Percentiles rank a stretch among this genome's conserved stretches.
phyloP scores from a whole-genome alignment of 257 asterid species.

The Petunia secreta region DNA sequence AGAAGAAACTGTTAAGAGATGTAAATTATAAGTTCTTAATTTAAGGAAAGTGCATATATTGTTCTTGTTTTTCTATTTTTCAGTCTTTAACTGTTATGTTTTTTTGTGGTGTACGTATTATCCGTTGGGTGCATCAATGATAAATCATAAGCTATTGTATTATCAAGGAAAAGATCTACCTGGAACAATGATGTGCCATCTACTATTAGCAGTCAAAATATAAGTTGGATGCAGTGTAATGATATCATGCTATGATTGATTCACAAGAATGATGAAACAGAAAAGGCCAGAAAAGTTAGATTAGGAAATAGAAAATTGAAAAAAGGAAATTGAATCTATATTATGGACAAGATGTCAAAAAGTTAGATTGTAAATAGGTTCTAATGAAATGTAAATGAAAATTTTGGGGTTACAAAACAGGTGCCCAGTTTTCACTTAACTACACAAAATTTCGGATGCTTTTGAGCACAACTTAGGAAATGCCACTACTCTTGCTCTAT shows the following conservation, averaged over 20 bases:
- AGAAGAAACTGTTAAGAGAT: background rate
- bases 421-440: slow-evolving; percentile 1
- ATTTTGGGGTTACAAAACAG: background rate
- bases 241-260: background rate
- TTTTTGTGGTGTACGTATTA: background rate
- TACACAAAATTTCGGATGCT: background rate
- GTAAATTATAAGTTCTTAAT: slow-evolving; percentile 1
- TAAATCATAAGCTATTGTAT: too few species aligned
- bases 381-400: slow-evolving; percentile 15
- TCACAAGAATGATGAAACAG: too few species aligned
- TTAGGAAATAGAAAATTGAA: background rate
- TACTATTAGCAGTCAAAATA: background rate
- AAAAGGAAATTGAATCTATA: background rate
- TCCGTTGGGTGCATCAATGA: too few species aligned
- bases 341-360: background rate
- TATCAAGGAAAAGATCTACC: too few species aligned
- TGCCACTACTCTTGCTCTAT: slow-evolving; percentile 31
- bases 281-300: background rate
- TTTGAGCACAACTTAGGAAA: background rate
- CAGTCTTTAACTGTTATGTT: background rate
- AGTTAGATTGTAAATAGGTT: background rate
- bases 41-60: background rate
- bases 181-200: background rate
- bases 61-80: background rate
- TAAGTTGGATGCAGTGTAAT: background rate